A percentile compares a stretch with the other conserved stretches of the same genome.
Conservation (phyloP, 306 rosid species). For the Sphenostylis stenocarpa region DNA sequence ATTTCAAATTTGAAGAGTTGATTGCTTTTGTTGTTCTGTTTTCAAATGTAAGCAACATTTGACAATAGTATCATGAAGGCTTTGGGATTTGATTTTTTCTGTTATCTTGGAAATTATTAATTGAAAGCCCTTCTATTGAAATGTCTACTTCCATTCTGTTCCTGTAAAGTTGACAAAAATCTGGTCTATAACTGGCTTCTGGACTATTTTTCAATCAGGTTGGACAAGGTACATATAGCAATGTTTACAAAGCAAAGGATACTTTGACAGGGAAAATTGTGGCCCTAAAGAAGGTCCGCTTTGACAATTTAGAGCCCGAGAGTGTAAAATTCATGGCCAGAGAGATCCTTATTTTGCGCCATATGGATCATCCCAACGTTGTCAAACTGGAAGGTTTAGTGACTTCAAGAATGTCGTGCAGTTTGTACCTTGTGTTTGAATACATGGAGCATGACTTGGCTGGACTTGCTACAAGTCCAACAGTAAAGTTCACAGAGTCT, state of each 20-base stretch:
- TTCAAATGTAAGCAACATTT: conserved; percentile 7
- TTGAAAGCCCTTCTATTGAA: not conserved
- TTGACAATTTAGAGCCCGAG: conserved; percentile 92
- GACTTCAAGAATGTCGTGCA: conserved; percentile 89
- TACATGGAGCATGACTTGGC: conserved; percentile 97
- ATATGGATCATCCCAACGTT: conserved; percentile 86
- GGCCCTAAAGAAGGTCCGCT: conserved; percentile 86
- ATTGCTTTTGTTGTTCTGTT: conserved; percentile 14
- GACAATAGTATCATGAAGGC: not conserved
- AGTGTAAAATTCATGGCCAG: conserved; percentile 94
- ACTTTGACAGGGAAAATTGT: conserved; percentile 71
- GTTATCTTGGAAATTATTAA: not conserved
- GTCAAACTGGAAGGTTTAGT: conserved; percentile 86
- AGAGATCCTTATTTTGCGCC: conserved; percentile 84
- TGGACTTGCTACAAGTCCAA: conserved; percentile 85
- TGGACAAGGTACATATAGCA: conserved; percentile 94
- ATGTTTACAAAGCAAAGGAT: conserved; percentile 95
- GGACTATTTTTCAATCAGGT: conserved; percentile 50
- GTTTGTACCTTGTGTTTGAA: conserved; percentile 79
- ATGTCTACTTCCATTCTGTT: not conserved
- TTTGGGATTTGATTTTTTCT: not conserved
- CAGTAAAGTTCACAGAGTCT: conserved; percentile 73
- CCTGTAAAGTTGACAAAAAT: not conserved
- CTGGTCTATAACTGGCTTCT: conserved; percentile 17
- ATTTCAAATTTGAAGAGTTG: conserved; percentile 11